A percentile compares a stretch with the other conserved stretches of the same genome.
Conservation (phyloP, 2,329 filamentous ascomycete species). For the Colletotrichum lini region DNA sequence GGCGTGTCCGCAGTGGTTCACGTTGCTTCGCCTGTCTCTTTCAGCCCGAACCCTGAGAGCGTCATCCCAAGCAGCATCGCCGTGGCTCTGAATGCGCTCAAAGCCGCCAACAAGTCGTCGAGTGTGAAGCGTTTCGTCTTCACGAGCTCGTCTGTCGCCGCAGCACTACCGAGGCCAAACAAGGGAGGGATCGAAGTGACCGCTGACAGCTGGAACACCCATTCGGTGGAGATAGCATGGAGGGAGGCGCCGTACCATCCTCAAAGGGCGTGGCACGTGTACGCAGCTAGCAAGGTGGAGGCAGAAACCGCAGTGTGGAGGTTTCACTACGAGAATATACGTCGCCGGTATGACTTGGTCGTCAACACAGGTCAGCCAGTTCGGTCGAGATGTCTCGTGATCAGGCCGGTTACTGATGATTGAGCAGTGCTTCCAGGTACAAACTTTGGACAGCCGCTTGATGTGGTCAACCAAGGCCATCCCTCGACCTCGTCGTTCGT, state of each 20-base stretch:
- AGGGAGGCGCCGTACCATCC: conserved; percentile 52
- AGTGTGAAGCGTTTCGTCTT: conserved; percentile 58
- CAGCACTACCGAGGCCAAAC: conserved; percentile 21
- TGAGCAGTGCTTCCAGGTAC: conserved; percentile 48
- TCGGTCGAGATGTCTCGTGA: background rate
- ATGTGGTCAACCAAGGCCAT: conserved; percentile 44
- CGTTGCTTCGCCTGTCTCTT: conserved; percentile 53
- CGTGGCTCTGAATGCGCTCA: conserved; percentile 49
- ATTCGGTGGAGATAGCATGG: conserved; percentile 53
- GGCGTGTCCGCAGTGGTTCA: conserved; percentile 44
- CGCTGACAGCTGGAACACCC: conserved; percentile 54
- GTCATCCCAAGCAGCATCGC: conserved; percentile 54
- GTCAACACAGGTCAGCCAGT: conserved; percentile 56
- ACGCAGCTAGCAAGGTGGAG: conserved; percentile 57
- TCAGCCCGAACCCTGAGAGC: conserved; percentile 54
- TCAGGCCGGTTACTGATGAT: conserved; percentile 43
- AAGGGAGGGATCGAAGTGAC: conserved; percentile 40
- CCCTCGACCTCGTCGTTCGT: conserved; percentile 46
- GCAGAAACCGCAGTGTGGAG: conserved; percentile 57
- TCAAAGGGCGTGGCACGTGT: conserved; percentile 49
- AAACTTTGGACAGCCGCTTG: conserved; percentile 47
- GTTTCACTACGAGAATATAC: conserved; percentile 51
- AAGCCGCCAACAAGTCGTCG: conserved; percentile 52
- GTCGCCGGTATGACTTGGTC: conserved; percentile 53
- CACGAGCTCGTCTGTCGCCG: conserved; percentile 46